Percentiles rank a stretch among this genome's conserved stretches.
These are phyloP conservation scores for Niveomyces coronatus DNA, from an alignment of 2,329 filamentous ascomycete genomes.

Conservation along the genomic window DNA sequence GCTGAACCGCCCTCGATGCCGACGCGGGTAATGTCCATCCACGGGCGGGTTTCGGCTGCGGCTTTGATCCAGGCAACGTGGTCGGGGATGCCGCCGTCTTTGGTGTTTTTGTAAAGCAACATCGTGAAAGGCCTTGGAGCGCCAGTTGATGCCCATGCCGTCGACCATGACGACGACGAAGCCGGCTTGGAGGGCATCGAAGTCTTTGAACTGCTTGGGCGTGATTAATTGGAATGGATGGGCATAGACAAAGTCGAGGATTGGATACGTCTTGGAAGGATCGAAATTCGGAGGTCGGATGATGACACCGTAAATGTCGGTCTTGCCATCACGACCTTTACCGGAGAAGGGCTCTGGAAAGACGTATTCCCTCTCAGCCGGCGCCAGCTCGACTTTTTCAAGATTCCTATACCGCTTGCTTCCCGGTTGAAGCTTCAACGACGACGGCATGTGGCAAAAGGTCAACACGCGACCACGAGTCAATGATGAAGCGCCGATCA, in stretches of 20 bases:
- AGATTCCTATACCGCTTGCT: constrained; percentile 12
- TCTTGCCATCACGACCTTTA: constrained; percentile 17
- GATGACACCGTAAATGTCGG: constrained; percentile 19
- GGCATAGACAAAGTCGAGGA: constrained; percentile 21
- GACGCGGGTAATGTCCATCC: constrained; percentile 20
- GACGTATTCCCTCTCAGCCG: background rate
- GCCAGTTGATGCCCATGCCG: constrained; percentile 23
- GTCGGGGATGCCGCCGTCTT: constrained; percentile 19
- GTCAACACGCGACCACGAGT: constrained; percentile 19
- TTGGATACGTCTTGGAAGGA: constrained; percentile 15
- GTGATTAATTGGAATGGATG: constrained; percentile 16
- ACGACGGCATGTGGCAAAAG: constrained; percentile 12
- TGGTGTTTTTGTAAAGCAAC: constrained; percentile 20
- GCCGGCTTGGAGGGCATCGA: constrained; percentile 14
- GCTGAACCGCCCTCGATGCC: constrained; percentile 20
- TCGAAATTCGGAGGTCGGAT: constrained; percentile 17
- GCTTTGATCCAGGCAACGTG: constrained; percentile 19
- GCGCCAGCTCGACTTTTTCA: constrained; percentile 5
- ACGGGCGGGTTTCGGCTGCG: constrained; percentile 17
- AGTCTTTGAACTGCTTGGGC: constrained; percentile 16
- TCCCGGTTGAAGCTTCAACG: constrained; percentile 11
- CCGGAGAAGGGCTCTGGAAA: constrained; percentile 16
- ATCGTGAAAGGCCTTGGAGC: constrained; percentile 20
- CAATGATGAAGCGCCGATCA: constrained; percentile 14
- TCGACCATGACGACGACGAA: constrained; percentile 20